A percentile compares a stretch with the other conserved stretches of the same genome.
Evolutionary conservation across 352 stramenopile species (phyloP).

Genomic region (Globisporangium polare): DNA sequence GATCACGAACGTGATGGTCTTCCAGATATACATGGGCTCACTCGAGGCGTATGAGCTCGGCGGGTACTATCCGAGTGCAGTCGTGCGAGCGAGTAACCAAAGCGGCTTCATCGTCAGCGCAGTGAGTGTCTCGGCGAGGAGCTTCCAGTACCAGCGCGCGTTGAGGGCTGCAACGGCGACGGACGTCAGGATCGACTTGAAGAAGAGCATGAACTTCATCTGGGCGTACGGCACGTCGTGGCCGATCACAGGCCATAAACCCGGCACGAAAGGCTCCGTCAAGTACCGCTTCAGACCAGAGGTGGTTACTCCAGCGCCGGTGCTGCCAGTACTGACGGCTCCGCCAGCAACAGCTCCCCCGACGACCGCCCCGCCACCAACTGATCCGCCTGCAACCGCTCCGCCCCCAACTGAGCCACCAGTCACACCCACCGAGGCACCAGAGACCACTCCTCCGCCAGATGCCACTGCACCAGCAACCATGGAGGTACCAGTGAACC

Average conservation of each 20-base stretch:
- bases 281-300: slow-evolving; percentile 39
- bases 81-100: slow-evolving; percentile 40
- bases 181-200: slow-evolving; percentile 47
- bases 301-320: slow-evolving; percentile 11
- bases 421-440: not conserved
- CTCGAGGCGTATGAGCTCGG: slow-evolving; percentile 47
- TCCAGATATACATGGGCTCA: slow-evolving; percentile 33
- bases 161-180: slow-evolving; percentile 38
- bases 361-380: no score
- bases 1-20: slow-evolving; percentile 68
- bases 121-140: slow-evolving; percentile 37
- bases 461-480: not conserved
- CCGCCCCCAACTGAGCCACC: not conserved
- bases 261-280: slow-evolving; percentile 45
- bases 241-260: slow-evolving; percentile 48
- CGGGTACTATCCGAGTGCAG: slow-evolving; percentile 41
- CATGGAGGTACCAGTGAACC: not conserved
- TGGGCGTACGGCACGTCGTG: slow-evolving; percentile 71
- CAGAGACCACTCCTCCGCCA: not conserved
- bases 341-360: no score
- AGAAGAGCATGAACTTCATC: slow-evolving; percentile 38
- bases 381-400: not conserved
- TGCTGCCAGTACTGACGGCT: not conserved
- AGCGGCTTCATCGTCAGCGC: slow-evolving; percentile 36
- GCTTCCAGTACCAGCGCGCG: slow-evolving; percentile 71